Base-by-base conservation (phyloP, 2,329 filamentous ascomycete genomes). In the Pseudocercospora crystallina region DNA sequence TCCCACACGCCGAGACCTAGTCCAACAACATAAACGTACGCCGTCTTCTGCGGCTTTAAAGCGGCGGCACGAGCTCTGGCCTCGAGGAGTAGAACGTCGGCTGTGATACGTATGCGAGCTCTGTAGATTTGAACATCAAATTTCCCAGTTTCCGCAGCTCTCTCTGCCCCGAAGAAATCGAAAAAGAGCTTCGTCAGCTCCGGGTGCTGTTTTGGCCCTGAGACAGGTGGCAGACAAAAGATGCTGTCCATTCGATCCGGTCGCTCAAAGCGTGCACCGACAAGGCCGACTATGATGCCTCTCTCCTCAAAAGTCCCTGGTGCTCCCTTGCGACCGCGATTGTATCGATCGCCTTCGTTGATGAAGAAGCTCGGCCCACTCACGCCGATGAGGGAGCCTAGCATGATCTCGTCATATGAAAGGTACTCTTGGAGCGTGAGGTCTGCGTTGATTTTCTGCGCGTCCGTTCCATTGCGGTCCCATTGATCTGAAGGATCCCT, bases 321-420 rank as follows among this genome's bases (percentile, higher is more conserved):
- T 12, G 40, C 36, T 17, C 41, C 48, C 8, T 15, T 15, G 13
- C 44, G 35, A 3, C 55, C 55, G 10, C 50, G 34, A 35, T 69
- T 66, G 32, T 57, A 42, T 5, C 66, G 52, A 5, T 49, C 54
- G 1, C 65, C 66, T 11, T 60, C 56, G 44, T 69, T 69, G 54
- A 68, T 60, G 53, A 68, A 67, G 50, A 54, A 51, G 3, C 56
- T 62, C 2, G 60, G 60, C 0, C 65, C 61, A 14, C 60, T 62
- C 11, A 66, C 65, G 8, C 62, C 67, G 14, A 69, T 56, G 13
- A 69, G 49, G 5, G 59, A 61, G 4, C 58, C 51, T 3, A 69
- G 59, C 64, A 69, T 65, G 26, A 69, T 68, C 39, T 69, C 67
- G 41, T 69, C 66, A 47, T 69, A 69, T 33, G 54, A 61, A 8